Evolutionary conservation across 2,329 filamentous ascomycete genomes (phyloP), one percentile per base, ranked within the genome.

Genomic region (Fusarium sarcochroum): DNA sequence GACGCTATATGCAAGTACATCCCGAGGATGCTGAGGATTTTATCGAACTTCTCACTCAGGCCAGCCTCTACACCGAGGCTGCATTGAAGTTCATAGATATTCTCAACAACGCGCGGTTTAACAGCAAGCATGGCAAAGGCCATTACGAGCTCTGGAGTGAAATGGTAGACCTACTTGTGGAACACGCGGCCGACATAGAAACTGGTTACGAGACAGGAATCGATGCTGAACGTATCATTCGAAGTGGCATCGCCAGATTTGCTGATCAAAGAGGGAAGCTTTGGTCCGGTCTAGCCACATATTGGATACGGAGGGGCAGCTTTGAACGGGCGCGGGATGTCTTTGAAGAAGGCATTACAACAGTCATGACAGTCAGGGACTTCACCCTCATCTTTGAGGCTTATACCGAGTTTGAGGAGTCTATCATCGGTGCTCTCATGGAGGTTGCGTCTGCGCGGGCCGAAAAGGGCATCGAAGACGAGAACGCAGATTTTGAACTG

Each of bases 131-230:
- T 70, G 93, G 93, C 62, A 98, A 97, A 80, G 95, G 96, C 1
- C 93, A 95, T 66, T 99, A 97, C 77, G 94, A 99, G 79, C 86
- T 99, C 48, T 99, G 96, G 96, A 96, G 90, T 68, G 96, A 99
- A 78, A 97, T 99, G 93, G 90, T 98, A 35, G 96, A 99, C 75
- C 79, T 98, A 68, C 84, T 99, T 45, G 97, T 99, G 42, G 92
- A 92, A 62, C 93, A 97, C 78, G 96, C 96, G 6, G 91, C 91
- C 73, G 89, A 97, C 41, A 90, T 99, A 48, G 89, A 96, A 74
- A 92, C 93, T 7, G 90, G 91, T 15, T 88, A 93, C 67, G 92
- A 95, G 73, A 88, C 88, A 17, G 94, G 93, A 32, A 93, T 98
- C 72, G 90, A 97, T 74, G 94, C 97, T 20, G 94, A 98, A 76